These are phyloP conservation scores for Suillus ampliporus DNA, from an alignment of 768 basidiomycete genomes.

Conservation along the genomic window DNA sequence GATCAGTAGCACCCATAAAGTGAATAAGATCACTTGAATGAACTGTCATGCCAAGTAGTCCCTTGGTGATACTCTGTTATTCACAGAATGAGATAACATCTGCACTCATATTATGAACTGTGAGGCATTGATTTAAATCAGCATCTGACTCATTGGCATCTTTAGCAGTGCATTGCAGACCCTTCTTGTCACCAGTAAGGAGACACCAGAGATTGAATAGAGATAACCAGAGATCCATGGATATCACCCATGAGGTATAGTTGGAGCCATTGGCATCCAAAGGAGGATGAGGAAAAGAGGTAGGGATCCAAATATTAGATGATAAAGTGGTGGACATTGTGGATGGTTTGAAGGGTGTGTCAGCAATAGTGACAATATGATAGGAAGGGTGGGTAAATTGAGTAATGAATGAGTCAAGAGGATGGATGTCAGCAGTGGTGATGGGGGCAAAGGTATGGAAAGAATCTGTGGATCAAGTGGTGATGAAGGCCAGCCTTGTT, in stretches of 20 bases:
- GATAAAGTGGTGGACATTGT: background rate
- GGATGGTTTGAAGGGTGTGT: background rate
- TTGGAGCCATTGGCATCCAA: background rate
- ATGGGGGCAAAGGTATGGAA: background rate
- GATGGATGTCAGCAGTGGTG: background rate
- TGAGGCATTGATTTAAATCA: background rate
- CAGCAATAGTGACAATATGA: background rate
- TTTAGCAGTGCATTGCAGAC: background rate
- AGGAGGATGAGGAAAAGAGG: background rate
- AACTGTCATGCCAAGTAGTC: background rate
- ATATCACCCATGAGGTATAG: no score
- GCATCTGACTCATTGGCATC: background rate
- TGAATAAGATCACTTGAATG: background rate
- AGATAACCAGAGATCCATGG: no score
- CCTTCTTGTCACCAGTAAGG: slow-evolving; percentile 1
- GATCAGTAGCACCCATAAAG: background rate
- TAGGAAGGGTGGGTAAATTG: no score
- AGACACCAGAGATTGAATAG: no score
- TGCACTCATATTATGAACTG: background rate
- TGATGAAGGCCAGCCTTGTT: no score
- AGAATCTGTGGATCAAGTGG: background rate
- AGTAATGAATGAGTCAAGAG: no score
- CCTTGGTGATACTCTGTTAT: slow-evolving; percentile 1
- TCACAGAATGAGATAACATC: background rate
- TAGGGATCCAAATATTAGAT: background rate